These are phyloP conservation scores for Nemania sp. DNA, from an alignment of 2,329 filamentous ascomycete species.

Conservation along the genomic window DNA sequence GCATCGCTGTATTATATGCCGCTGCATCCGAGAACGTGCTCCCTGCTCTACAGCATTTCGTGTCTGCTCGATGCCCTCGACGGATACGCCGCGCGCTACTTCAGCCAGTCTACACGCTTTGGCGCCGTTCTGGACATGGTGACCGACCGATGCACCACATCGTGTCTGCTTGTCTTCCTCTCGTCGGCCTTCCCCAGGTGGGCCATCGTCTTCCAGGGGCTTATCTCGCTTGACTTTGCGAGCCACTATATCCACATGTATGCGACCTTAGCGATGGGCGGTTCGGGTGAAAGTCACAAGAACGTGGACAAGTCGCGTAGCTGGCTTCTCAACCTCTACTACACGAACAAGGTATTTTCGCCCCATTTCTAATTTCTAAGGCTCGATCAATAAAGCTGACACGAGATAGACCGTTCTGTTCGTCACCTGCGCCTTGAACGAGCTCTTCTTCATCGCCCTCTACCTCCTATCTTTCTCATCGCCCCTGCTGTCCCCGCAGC, in stretches of 20 bases:
- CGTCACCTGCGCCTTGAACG: conserved; percentile 85
- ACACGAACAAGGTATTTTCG: conserved; percentile 84
- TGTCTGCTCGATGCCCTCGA: conserved; percentile 95
- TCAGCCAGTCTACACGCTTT: conserved; percentile 90
- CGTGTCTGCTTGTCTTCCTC: conserved; percentile 91
- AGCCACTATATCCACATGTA: conserved; percentile 99
- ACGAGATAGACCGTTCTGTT: conserved; percentile 78
- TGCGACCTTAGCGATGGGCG: conserved; percentile 85
- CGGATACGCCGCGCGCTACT: conserved; percentile 87
- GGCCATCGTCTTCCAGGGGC: conserved; percentile 89
- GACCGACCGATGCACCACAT: conserved; percentile 94
- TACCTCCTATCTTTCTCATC: conserved; percentile 98
- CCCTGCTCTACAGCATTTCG: conserved; percentile 86
- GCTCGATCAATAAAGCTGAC: conserved; percentile 22
- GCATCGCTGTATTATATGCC: conserved; percentile 99
- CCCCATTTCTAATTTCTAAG: too few species aligned
- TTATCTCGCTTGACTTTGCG: conserved; percentile 90
- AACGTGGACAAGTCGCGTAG: conserved; percentile 86
- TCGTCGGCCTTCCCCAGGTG: conserved; percentile 93
- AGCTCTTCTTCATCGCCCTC: conserved; percentile 96
- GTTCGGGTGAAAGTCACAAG: conserved; percentile 83
- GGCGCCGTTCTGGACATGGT: conserved; percentile 99
- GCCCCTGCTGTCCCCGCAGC: conserved; percentile 82
- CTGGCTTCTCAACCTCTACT: conserved; percentile 91
- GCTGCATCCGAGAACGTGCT: conserved; percentile 94